Percentiles rank a stretch among this genome's conserved stretches.
These are phyloP conservation scores for Eutrema heterophyllum DNA, from an alignment of 345 rosid genomes.

Conservation along the genomic window DNA sequence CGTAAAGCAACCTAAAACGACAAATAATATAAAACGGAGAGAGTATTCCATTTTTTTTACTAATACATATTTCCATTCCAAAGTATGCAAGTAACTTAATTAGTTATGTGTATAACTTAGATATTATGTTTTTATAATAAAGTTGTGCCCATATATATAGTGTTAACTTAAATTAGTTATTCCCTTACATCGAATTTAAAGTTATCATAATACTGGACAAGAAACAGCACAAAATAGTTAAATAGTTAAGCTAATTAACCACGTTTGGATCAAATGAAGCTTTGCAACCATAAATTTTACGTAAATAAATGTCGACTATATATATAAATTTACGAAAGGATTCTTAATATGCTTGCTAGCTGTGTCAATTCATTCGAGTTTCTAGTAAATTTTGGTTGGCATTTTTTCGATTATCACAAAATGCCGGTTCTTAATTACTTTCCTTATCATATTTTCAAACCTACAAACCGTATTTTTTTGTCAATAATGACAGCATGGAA, in stretches of 20 bases:
- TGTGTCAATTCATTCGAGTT: not conserved
- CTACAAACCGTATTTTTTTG: not conserved
- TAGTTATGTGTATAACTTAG: not conserved
- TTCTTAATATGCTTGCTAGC: not conserved
- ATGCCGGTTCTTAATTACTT: not conserved
- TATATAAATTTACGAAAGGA: not conserved
- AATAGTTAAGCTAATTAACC: not conserved
- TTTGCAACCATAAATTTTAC: not conserved
- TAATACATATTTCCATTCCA: not conserved
- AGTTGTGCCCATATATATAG: not conserved
- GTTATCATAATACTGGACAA: not conserved
- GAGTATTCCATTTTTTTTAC: too few species aligned
- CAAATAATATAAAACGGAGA: too few species aligned
- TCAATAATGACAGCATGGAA: constrained; percentile 19
- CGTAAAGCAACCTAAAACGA: too few species aligned
- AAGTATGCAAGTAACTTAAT: not conserved
- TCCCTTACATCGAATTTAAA: not conserved
- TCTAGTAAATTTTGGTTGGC: not conserved
- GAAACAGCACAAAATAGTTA: not conserved
- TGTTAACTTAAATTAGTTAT: not conserved
- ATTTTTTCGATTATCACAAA: not conserved
- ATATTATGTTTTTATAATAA: not conserved
- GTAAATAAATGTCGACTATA: not conserved
- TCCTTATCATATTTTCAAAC: not conserved
- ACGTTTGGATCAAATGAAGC: not conserved